Percentiles rank a stretch among this genome's conserved stretches.
Evolutionary conservation across 495 filamentous ascomycete species (phyloP).

Genomic region (Podospora comata): DNA sequence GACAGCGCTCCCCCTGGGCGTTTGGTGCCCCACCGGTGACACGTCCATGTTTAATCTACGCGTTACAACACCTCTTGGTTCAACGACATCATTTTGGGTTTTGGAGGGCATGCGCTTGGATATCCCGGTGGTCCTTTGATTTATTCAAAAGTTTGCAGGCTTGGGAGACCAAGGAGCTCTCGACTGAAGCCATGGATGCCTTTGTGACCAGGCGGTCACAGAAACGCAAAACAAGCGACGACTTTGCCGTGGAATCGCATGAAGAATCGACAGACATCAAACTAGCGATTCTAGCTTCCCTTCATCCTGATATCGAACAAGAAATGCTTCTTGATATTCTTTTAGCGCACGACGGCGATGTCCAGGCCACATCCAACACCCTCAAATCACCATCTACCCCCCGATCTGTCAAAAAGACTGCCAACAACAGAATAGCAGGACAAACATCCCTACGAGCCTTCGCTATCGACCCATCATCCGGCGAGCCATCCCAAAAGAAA

Average conservation of each 20-base stretch:
- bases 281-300: slow-evolving; percentile 74
- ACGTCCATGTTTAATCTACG: neutral
- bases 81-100: neutral
- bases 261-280: slow-evolving; percentile 86
- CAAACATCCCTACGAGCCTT: slow-evolving; percentile 60
- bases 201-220: slow-evolving; percentile 38
- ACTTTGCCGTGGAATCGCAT: slow-evolving; percentile 21
- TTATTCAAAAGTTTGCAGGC: neutral
- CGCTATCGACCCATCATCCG: slow-evolving; percentile 34
- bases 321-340: slow-evolving; percentile 73
- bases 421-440: slow-evolving; percentile 35
- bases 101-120: neutral
- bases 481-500: slow-evolving; percentile 35
- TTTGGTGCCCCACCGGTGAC: neutral
- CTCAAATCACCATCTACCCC: slow-evolving; percentile 42
- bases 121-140: neutral
- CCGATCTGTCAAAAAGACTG: slow-evolving; percentile 12
- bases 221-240: slow-evolving; percentile 41
- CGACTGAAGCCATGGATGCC: slow-evolving; percentile 37
- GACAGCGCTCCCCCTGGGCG: neutral
- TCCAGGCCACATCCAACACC: slow-evolving; percentile 57
- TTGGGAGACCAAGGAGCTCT: neutral
- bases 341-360: slow-evolving; percentile 71
- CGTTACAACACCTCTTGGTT: neutral
- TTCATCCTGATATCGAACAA: slow-evolving; percentile 62